phyloP scores from a whole-genome alignment of 2,329 filamentous ascomycete species.

The Diaporthe ilicicola region DNA sequence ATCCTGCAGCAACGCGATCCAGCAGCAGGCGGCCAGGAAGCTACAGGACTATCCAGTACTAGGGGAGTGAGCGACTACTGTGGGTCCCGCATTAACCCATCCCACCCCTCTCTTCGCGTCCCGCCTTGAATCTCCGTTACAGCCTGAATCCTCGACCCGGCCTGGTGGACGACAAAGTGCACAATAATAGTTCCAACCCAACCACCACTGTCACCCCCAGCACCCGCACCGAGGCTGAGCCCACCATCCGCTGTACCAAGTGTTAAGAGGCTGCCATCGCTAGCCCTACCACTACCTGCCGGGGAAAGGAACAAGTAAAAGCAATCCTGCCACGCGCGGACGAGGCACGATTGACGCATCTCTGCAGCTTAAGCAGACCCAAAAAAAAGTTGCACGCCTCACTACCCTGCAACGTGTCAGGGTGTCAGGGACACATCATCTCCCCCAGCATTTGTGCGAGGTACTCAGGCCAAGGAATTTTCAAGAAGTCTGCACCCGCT shows the following conservation, averaged over 20 bases:
- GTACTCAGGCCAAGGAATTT: slow-evolving; percentile 63
- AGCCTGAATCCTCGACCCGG: slow-evolving; percentile 34
- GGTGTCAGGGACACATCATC: slow-evolving; percentile 65
- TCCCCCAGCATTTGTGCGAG: slow-evolving; percentile 64
- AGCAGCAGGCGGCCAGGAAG: slow-evolving; percentile 35
- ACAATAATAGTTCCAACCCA: slow-evolving; percentile 19
- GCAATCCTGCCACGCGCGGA: slow-evolving; percentile 39
- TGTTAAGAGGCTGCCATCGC: slow-evolving; percentile 55
- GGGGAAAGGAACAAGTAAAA: slow-evolving; percentile 44
- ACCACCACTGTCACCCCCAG: slow-evolving; percentile 29
- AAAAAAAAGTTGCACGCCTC: slow-evolving; percentile 59
- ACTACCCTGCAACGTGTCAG: slow-evolving; percentile 66
- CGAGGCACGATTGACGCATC: slow-evolving; percentile 60
- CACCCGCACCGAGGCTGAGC: slow-evolving; percentile 34
- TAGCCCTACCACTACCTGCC: slow-evolving; percentile 40
- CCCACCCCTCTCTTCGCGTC: slow-evolving; percentile 39
- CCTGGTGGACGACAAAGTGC: slow-evolving; percentile 23
- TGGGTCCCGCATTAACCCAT: slow-evolving; percentile 50
- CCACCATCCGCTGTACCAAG: slow-evolving; percentile 43
- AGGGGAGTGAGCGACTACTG: slow-evolving; percentile 38
- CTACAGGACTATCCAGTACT: slow-evolving; percentile 36
- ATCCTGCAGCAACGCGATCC: slow-evolving; percentile 44
- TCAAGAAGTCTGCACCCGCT: slow-evolving; percentile 70
- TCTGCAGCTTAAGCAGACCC: slow-evolving; percentile 61
- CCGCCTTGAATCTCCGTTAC: slow-evolving; percentile 38